A percentile compares a stretch with the other conserved stretches of the same genome.
phyloP scores from a whole-genome alignment of 768 basidiomycete species.

The Lepiota venenata region DNA sequence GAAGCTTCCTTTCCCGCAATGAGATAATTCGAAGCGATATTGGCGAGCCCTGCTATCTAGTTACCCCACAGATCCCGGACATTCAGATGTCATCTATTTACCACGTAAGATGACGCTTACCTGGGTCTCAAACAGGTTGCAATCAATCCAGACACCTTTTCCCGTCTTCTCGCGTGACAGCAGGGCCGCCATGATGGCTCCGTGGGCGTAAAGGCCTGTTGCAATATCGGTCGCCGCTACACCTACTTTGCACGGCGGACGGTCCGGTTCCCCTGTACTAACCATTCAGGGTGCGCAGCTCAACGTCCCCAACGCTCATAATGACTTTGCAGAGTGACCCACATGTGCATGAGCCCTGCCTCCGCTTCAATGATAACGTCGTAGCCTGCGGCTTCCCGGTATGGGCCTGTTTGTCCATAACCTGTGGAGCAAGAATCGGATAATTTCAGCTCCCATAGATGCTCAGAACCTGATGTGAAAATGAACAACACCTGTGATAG shows the following conservation, averaged over 20 bases:
- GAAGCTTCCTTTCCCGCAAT: constrained; percentile 80
- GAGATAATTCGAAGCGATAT: constrained; percentile 92
- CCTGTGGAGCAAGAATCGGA: constrained; percentile 18
- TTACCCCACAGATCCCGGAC: background rate
- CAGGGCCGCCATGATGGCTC: constrained; percentile 89
- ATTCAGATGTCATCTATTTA: constrained; percentile 4
- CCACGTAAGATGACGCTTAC: constrained; percentile 30
- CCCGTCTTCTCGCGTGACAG: constrained; percentile 82
- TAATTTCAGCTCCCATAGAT: background rate
- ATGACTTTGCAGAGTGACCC: constrained; percentile 21
- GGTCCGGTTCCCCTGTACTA: constrained; percentile 86
- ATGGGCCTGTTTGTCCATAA: constrained; percentile 83
- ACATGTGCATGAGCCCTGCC: constrained; percentile 95
- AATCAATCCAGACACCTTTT: constrained; percentile 87
- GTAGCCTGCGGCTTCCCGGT: constrained; percentile 78
- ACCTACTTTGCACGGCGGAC: constrained; percentile 90
- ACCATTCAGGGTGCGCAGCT: background rate
- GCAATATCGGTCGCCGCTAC: constrained; percentile 91
- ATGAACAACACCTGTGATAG: constrained; percentile 67
- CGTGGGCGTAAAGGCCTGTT: constrained; percentile 87
- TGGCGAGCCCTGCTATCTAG: constrained; percentile 86
- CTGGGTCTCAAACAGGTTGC: constrained; percentile 90
- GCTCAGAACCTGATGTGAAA: background rate
- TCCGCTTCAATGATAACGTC: constrained; percentile 87
- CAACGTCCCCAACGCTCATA: background rate